Evolutionary conservation across 768 basidiomycete genomes (phyloP), one percentile per base, ranked within the genome.

Genomic region (Pleurotus pulmonarius): DNA sequence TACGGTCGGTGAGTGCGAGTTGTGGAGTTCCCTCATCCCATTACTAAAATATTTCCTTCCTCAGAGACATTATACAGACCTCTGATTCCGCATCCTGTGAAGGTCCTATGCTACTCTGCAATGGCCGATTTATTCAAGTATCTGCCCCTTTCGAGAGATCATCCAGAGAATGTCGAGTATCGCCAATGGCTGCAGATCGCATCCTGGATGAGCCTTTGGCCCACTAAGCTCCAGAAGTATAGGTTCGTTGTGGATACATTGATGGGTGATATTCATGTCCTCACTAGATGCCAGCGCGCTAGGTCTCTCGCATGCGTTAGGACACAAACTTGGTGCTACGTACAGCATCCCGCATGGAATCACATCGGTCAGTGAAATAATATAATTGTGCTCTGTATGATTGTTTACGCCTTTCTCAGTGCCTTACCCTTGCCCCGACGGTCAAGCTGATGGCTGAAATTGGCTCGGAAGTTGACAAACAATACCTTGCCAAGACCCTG

Each of bases 121-220:
- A 67, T 92, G 53, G 77, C 78, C 3, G 88, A 90, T 61, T 75
- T 92, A 22, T 91, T 92, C 75, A 83, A 77, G 58, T 88, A 86
- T 67, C 79, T 93, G 11, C 86, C 88, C 0, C 67, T 71, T 53
- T 84, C 83, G 22, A 88, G 85, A 65, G 80, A 75, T 12, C 69
- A 87, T 58, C 83, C 87, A 0, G 63, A 69, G 24, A 74, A 82
- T 57, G 58, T 91, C 37, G 78, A 75, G n/a, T 67, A 74, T 52
- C 81, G 90, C 13, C 87, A 90, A 62, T 85, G 80, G 65, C 74
- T 90, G 12, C 82, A 89, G 65, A 55, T 91, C 41, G 90, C 88
- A 2, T 80, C 87, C 1, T 91, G 88, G 90, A 88, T 89, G 86
- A 88, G 86, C 59, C 61, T 88, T 9, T 90, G 86, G 87, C 88